phyloP scores from a whole-genome alignment of 139 green algal species.

The Chlorella sp. region DNA sequence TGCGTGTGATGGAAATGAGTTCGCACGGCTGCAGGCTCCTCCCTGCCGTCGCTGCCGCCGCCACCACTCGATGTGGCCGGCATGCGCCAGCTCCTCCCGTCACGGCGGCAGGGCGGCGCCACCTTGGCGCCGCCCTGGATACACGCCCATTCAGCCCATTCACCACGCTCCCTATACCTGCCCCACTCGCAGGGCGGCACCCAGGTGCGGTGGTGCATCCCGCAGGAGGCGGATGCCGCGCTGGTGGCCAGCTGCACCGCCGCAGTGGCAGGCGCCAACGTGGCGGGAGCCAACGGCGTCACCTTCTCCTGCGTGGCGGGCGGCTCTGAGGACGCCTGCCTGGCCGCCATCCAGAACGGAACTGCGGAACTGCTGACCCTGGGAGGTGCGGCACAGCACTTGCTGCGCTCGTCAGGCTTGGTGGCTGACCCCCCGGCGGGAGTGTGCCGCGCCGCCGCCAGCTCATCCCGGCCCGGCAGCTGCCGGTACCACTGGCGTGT shows the following conservation, averaged over 20 bases:
- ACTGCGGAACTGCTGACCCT: constrained; percentile 20
- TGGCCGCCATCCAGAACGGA: neutral
- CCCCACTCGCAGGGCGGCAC: neutral
- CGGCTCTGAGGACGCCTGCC: constrained; percentile 27
- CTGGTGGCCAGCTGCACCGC: neutral
- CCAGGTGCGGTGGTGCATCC: constrained; percentile 23
- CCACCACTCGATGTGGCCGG: no score
- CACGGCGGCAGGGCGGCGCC: neutral
- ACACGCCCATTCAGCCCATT: no score
- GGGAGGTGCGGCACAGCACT: neutral
- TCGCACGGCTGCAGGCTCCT: no score
- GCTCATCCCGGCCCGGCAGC: no score
- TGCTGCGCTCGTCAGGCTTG: no score
- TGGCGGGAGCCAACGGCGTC: neutral
- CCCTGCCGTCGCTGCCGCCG: no score
- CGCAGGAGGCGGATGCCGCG: neutral
- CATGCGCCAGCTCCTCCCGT: no score
- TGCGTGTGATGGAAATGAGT: no score
- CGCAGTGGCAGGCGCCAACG: constrained; percentile 14
- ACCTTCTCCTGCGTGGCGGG: constrained; percentile 32
- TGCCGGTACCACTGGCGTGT: neutral
- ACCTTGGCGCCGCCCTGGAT: no score
- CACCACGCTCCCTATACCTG: no score
- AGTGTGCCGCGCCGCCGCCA: no score
- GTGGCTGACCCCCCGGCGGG: no score